Evolutionary conservation across 108 stramenopile genomes (phyloP).

Genomic region (Skeletonema grethae): DNA sequence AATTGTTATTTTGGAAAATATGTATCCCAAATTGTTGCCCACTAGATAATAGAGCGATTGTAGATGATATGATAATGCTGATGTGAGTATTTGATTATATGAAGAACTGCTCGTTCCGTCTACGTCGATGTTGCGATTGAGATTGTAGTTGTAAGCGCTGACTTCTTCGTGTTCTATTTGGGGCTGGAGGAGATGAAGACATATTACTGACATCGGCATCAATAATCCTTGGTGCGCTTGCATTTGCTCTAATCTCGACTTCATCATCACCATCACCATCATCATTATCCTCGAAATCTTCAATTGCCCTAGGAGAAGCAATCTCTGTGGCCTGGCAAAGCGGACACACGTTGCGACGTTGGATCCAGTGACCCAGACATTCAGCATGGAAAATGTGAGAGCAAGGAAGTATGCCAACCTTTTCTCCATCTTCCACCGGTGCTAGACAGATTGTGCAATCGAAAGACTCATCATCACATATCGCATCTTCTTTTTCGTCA

Average conservation of each 20-base stretch:
- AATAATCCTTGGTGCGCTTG: neutral
- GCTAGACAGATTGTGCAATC: conserved; percentile 70
- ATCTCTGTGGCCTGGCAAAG: conserved; percentile 64
- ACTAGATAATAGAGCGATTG: too few species aligned
- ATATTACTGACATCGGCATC: neutral
- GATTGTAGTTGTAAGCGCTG: neutral
- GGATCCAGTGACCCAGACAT: conserved; percentile 70
- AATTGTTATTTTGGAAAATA: too few species aligned
- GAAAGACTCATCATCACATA: conserved; percentile 30
- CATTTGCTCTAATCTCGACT: neutral
- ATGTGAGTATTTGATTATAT: too few species aligned
- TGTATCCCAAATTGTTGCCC: too few species aligned
- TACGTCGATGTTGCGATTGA: neutral
- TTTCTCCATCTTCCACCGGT: conserved; percentile 62
- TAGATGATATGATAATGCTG: too few species aligned
- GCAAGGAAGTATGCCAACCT: conserved; percentile 63
- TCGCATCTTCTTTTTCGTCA: neutral
- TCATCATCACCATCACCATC: neutral
- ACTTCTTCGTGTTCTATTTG: neutral
- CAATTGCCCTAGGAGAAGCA: conserved; percentile 49
- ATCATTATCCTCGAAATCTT: neutral
- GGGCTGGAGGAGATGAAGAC: neutral
- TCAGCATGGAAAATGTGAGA: conserved; percentile 67
- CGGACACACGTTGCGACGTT: conserved; percentile 72
- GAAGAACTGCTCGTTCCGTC: neutral